These are phyloP conservation scores for Talaromyces sp. DNA, from an alignment of 2,329 filamentous ascomycete species.

Conservation along the genomic window DNA sequence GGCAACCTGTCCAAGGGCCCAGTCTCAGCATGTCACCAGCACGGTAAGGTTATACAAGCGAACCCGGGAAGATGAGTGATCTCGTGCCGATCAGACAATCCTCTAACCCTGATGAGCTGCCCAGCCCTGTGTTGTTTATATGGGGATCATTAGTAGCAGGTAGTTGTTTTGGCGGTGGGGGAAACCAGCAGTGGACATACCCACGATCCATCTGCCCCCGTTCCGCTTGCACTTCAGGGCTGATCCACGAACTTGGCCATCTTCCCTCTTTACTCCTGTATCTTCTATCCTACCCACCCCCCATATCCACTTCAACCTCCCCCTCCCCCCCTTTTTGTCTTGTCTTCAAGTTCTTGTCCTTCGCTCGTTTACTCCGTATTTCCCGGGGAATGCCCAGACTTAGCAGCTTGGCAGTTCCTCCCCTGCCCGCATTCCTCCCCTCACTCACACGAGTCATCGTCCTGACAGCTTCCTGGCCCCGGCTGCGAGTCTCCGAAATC, in stretches of 20 bases:
- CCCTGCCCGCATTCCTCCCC: constrained; percentile 12
- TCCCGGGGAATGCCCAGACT: constrained; percentile 14
- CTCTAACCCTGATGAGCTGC: too few species aligned
- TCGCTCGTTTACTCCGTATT: background rate
- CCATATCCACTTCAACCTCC: background rate
- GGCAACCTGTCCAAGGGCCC: background rate
- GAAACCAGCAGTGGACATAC: background rate
- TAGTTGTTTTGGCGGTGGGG: background rate
- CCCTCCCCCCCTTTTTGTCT: background rate
- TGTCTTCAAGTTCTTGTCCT: background rate
- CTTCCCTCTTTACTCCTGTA: background rate
- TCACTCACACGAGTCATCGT: constrained; percentile 6
- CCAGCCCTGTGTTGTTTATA: background rate
- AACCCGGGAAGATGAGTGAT: too few species aligned
- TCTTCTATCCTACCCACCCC: background rate
- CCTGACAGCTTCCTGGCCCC: background rate
- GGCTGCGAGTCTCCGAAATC: background rate
- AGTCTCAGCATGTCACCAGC: background rate
- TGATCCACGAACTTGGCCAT: background rate
- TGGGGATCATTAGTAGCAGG: background rate
- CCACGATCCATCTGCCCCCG: background rate
- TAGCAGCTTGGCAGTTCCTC: constrained; percentile 11
- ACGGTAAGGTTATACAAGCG: background rate
- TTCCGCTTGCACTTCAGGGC: background rate
- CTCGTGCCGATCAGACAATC: too few species aligned